A percentile compares a stretch with the other conserved stretches of the same genome.
These are phyloP conservation scores for Smittium culicis DNA, from an alignment of 371 early-diverging fungal species.

Conservation along the genomic window DNA sequence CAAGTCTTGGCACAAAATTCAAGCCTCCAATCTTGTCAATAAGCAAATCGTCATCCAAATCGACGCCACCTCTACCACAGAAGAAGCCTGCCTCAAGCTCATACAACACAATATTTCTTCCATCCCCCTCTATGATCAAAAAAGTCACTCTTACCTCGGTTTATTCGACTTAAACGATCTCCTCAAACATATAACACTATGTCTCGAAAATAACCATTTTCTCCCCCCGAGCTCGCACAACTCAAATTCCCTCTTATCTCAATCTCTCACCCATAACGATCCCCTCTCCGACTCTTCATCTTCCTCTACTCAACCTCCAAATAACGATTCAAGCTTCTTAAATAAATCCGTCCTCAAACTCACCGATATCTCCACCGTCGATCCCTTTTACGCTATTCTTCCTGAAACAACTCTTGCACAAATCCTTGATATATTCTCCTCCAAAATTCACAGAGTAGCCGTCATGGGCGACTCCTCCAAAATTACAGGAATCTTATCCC, in stretches of 20 bases:
- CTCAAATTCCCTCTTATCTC: not conserved
- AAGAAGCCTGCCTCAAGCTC: slow-evolving; percentile 30
- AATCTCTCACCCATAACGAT: slow-evolving; percentile 19
- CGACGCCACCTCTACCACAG: slow-evolving; percentile 18
- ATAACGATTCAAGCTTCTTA: not conserved
- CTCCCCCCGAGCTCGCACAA: slow-evolving; percentile 43
- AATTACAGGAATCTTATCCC: slow-evolving; percentile 62
- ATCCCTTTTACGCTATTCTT: slow-evolving; percentile 69
- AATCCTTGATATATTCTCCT: slow-evolving; percentile 55
- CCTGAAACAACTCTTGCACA: slow-evolving; percentile 59
- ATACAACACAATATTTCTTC: slow-evolving; percentile 40
- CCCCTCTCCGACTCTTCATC: slow-evolving; percentile 37
- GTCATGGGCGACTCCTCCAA: slow-evolving; percentile 39
- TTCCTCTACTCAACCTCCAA: slow-evolving; percentile 7
- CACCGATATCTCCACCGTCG: slow-evolving; percentile 58
- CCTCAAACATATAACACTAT: slow-evolving; percentile 39
- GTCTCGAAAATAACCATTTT: too few species aligned
- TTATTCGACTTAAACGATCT: slow-evolving; percentile 81
- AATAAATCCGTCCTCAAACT: slow-evolving; percentile 4
- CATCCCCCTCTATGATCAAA: slow-evolving; percentile 56
- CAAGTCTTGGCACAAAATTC: slow-evolving; percentile 19
- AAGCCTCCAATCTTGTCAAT: slow-evolving; percentile 20
- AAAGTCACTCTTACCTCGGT: slow-evolving; percentile 42
- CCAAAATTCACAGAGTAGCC: slow-evolving; percentile 63
- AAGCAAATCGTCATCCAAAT: slow-evolving; percentile 26